Percentiles rank a stretch among this genome's conserved stretches.
Conservation (phyloP, 2,329 filamentous ascomycete species). For the Pseudodiploospora longispora region DNA sequence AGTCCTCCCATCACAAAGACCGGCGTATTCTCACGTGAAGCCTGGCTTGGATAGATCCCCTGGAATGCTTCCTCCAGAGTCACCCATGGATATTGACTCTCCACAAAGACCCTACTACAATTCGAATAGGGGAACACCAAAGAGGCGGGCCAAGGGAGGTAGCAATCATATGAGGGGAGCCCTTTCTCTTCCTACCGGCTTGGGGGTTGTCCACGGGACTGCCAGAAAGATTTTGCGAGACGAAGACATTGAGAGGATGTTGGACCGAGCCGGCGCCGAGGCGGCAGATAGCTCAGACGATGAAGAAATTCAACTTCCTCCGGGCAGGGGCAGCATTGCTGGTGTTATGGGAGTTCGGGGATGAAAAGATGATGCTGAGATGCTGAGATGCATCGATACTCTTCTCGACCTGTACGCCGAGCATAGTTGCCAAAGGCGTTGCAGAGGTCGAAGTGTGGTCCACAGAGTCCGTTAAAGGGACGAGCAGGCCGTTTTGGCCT, state of each 20-base stretch:
- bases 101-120: slow-evolving; percentile 21
- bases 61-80: slow-evolving; percentile 25
- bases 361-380: not conserved
- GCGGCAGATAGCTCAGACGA: slow-evolving; percentile 49
- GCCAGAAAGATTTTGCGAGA: slow-evolving; percentile 35
- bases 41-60: slow-evolving; percentile 42
- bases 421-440: too few species aligned
- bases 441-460: too few species aligned
- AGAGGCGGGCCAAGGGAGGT: slow-evolving; percentile 34
- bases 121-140: slow-evolving; percentile 30
- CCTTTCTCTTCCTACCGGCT: slow-evolving; percentile 42
- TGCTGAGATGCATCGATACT: too few species aligned
- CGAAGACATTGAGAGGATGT: slow-evolving; percentile 51
- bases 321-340: slow-evolving; percentile 19
- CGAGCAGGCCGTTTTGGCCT: too few species aligned
- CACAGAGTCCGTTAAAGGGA: too few species aligned
- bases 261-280: slow-evolving; percentile 43
- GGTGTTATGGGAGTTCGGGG: slow-evolving; percentile 19
- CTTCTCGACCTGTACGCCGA: not conserved
- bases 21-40: slow-evolving; percentile 33
- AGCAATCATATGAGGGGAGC: slow-evolving; percentile 28
- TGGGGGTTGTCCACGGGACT: slow-evolving; percentile 33
- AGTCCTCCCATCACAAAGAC: slow-evolving; percentile 41
- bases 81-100: slow-evolving; percentile 40
- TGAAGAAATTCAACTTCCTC: slow-evolving; percentile 45